Evolutionary conservation across 352 stramenopile species (phyloP).

Genomic region (Phytopythium montanum): DNA sequence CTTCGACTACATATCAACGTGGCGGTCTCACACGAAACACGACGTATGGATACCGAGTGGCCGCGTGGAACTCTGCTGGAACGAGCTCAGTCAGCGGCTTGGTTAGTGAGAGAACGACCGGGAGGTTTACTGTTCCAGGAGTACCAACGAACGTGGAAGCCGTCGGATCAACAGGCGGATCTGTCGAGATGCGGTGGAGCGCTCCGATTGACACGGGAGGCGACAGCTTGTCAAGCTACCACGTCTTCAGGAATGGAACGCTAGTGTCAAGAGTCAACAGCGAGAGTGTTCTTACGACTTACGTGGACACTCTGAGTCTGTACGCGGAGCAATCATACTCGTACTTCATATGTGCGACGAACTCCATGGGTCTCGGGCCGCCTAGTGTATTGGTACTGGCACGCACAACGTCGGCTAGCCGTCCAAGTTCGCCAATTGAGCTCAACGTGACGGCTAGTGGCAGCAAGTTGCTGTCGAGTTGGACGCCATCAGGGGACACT

Average conservation of each 20-base stretch:
- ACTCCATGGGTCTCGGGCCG: slow-evolving; percentile 25
- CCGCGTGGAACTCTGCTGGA: slow-evolving; percentile 38
- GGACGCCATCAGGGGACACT: slow-evolving; percentile 26
- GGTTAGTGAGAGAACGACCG: slow-evolving; percentile 19
- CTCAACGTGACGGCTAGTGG: slow-evolving; percentile 17
- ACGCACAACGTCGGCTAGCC: slow-evolving; percentile 18
- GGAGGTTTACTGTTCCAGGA: slow-evolving; percentile 19
- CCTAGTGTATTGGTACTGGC: slow-evolving; percentile 25
- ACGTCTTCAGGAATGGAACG: slow-evolving; percentile 29
- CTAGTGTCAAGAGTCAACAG: slow-evolving; percentile 11
- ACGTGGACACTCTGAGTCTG: slow-evolving; percentile 28
- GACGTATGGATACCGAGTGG: slow-evolving; percentile 39
- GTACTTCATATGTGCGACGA: slow-evolving; percentile 40
- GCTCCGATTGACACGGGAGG: slow-evolving; percentile 42
- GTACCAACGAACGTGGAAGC: slow-evolving; percentile 19
- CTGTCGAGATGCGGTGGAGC: slow-evolving; percentile 38
- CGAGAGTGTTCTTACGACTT: slow-evolving; percentile 8
- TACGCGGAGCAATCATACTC: slow-evolving; percentile 24
- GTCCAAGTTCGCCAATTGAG: slow-evolving; percentile 14
- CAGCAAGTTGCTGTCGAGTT: slow-evolving; percentile 26
- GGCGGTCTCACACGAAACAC: slow-evolving; percentile 31
- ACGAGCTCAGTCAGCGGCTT: slow-evolving; percentile 21
- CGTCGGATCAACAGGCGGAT: slow-evolving; percentile 23
- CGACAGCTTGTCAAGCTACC: slow-evolving; percentile 30
- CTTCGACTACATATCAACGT: slow-evolving; percentile 27